Conservation (phyloP, 2,329 filamentous ascomycete genomes). For the Curvularia eragrostidis region DNA sequence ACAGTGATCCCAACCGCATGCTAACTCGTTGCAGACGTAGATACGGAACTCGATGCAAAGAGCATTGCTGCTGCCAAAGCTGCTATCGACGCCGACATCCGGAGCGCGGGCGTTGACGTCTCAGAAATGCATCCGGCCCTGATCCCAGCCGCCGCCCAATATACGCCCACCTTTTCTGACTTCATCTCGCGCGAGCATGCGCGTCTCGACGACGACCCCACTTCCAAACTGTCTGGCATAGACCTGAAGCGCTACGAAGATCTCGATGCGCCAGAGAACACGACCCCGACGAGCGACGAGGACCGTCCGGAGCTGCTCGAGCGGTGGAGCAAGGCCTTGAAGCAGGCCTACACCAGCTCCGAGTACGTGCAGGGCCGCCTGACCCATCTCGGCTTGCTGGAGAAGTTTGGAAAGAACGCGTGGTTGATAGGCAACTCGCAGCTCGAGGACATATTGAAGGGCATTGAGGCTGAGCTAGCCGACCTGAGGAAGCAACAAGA, state of each 20-base stretch:
- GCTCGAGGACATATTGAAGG: constrained; percentile 73
- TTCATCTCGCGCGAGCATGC: constrained; percentile 72
- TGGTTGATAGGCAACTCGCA: constrained; percentile 89
- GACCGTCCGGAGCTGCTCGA: constrained; percentile 48
- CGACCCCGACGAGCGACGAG: constrained; percentile 47
- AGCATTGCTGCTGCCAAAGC: constrained; percentile 71
- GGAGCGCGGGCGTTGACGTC: constrained; percentile 51
- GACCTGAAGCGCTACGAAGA: constrained; percentile 85
- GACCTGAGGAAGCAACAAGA: constrained; percentile 73
- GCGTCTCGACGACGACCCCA: constrained; percentile 65
- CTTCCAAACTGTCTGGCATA: constrained; percentile 64
- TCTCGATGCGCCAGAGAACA: constrained; percentile 63
- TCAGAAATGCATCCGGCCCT: constrained; percentile 65
- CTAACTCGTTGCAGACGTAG: constrained; percentile 70
- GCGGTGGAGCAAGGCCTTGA: constrained; percentile 60
- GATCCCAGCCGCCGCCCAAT: constrained; percentile 55
- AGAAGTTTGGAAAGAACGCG: constrained; percentile 83
- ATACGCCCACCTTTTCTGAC: constrained; percentile 66
- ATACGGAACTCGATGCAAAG: constrained; percentile 69
- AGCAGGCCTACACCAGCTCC: constrained; percentile 64
- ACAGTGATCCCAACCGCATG: constrained; percentile 5
- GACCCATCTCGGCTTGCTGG: constrained; percentile 74
- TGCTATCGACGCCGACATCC: constrained; percentile 70
- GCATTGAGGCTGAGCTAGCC: constrained; percentile 77
- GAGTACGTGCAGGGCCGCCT: constrained; percentile 64